Evolutionary conservation across 1,284 basidiomycete species (phyloP).

Genomic region (Trichosporon inkin): DNA sequence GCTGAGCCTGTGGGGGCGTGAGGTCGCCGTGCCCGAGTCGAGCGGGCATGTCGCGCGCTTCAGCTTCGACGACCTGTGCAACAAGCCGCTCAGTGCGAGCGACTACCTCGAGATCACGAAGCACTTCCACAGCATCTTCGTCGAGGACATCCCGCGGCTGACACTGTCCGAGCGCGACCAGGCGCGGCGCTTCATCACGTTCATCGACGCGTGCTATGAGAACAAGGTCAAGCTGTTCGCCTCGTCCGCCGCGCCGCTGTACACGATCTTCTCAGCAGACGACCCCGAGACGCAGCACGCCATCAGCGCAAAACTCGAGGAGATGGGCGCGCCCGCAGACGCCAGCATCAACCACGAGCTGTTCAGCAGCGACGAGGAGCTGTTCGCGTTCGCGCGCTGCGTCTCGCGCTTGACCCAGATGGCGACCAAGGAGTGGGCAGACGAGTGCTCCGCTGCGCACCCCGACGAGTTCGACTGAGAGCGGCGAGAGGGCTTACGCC

Average conservation of each 20-base stretch:
- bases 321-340: constrained; percentile 69
- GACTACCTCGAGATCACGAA: constrained; percentile 94
- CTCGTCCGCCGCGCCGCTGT: constrained; percentile 83
- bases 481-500: not conserved
- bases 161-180: constrained; percentile 81
- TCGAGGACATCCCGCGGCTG: constrained; percentile 84
- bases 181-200: constrained; percentile 93
- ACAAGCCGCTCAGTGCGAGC: constrained; percentile 81
- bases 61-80: constrained; percentile 81
- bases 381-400: constrained; percentile 90
- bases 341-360: constrained; percentile 75
- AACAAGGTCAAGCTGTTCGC: constrained; percentile 79
- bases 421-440: constrained; percentile 51
- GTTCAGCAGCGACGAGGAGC: constrained; percentile 87
- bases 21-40: constrained; percentile 72
- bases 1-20: constrained; percentile 84
- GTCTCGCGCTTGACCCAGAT: constrained; percentile 87
- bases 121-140: constrained; percentile 80
- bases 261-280: constrained; percentile 77
- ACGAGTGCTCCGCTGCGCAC: constrained; percentile 22
- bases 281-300: constrained; percentile 52
- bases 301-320: constrained; percentile 3
- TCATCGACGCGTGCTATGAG: constrained; percentile 67
- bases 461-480: not conserved
- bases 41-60: constrained; percentile 78